These are phyloP conservation scores for Paramecium pentaurelia DNA, from an alignment of 73 alveolate genomes.

Conservation along the genomic window DNA sequence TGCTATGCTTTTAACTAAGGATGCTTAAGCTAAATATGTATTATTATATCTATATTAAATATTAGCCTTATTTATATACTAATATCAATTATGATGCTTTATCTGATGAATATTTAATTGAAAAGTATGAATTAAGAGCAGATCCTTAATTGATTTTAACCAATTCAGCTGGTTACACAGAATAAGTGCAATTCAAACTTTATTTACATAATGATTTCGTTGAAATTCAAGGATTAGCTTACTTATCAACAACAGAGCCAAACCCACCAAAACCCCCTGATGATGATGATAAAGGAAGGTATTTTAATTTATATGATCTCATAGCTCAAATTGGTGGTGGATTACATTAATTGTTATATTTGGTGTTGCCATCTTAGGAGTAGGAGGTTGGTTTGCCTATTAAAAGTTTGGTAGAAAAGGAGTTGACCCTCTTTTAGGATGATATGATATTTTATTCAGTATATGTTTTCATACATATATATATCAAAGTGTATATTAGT, in stretches of 20 bases:
- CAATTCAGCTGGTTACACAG: background rate
- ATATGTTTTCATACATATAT: background rate
- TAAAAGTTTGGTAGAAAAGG: background rate
- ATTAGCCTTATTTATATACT: background rate
- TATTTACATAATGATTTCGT: background rate
- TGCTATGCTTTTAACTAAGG: background rate
- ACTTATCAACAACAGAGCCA: background rate
- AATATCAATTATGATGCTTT: background rate
- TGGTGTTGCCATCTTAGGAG: conserved; percentile 25
- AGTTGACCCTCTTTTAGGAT: background rate
- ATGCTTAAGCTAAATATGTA: background rate
- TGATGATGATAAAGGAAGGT: background rate
- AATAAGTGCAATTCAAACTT: background rate
- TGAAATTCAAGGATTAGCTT: background rate
- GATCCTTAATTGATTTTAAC: background rate
- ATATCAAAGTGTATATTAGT: background rate
- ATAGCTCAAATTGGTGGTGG: conserved; percentile 39
- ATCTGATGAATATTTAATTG: background rate
- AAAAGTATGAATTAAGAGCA: background rate
- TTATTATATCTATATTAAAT: background rate
- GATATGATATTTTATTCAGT: background rate
- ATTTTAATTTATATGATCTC: background rate
- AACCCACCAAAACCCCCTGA: background rate
- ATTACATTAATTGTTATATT: background rate
- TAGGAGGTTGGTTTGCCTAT: conserved; percentile 9